Conservation (phyloP, 1,139 yeast species). For the Candida pseudoviswanathii region DNA sequence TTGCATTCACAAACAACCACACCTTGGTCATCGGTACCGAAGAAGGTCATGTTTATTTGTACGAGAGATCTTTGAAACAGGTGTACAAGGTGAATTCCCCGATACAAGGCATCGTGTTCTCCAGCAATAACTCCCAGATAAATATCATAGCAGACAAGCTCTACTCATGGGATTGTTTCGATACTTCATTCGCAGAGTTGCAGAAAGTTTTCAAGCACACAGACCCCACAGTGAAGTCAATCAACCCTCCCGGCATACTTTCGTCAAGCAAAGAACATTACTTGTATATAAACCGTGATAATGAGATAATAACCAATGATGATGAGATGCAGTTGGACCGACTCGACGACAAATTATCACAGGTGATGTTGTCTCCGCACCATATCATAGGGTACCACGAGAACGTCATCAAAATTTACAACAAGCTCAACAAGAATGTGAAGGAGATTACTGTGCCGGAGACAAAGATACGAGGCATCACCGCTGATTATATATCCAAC, state of each 20-base stretch:
- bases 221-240: slow-evolving; percentile 17
- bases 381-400: slow-evolving; percentile 26
- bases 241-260: slow-evolving; percentile 7
- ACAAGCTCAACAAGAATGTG: slow-evolving; percentile 24
- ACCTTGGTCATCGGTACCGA: slow-evolving; percentile 29
- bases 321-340: slow-evolving; percentile 23
- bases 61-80: slow-evolving; percentile 38
- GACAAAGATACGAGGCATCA: slow-evolving; percentile 55
- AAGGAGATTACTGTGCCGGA: slow-evolving; percentile 16
- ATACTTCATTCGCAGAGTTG: slow-evolving; percentile 30
- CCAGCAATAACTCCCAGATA: slow-evolving; percentile 27
- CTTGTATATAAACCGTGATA: slow-evolving; percentile 12
- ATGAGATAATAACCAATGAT: slow-evolving; percentile 30
- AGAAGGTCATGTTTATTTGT: slow-evolving; percentile 33
- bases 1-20: slow-evolving; percentile 30
- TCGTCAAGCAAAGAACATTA: slow-evolving; percentile 7
- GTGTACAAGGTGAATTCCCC: slow-evolving; percentile 23
- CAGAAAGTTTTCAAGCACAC: slow-evolving; percentile 29
- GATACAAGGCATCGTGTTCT: slow-evolving; percentile 25
- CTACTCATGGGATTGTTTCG: slow-evolving; percentile 41
- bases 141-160: slow-evolving; percentile 23
- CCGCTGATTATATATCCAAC: slow-evolving; percentile 54
- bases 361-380: slow-evolving; percentile 26
- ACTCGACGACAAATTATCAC: slow-evolving; percentile 7
- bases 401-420: slow-evolving; percentile 23